Base-by-base conservation (phyloP, 768 basidiomycete genomes). In the Podaxis pistillaris region DNA sequence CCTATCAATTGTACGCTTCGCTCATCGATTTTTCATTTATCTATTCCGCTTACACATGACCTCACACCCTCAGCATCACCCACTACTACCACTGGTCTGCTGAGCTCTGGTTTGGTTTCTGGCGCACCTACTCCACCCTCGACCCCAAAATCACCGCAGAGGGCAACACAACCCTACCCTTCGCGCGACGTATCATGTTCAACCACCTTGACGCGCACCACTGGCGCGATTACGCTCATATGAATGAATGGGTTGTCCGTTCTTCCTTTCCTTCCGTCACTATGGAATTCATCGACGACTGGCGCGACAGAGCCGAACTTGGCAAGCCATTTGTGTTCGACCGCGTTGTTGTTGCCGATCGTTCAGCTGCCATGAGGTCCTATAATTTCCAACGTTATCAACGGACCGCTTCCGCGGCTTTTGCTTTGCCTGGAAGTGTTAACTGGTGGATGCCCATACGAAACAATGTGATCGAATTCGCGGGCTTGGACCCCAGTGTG, bases 71-170 rank as follows among this genome's bases (percentile, higher is more conserved):
- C 52, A 93, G 91, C 75, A 83, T 96, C 60, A 91, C 90, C 1
- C 94, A 96, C 74, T 96, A 96, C 72, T 96, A 94, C 72, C 94
- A 98, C 69, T 95, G 91, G 86, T 86, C 90, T 36, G 94, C 95
- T 3, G 95, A 98, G 70, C 84, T 95, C 19, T 89, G 91, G 77
- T 93, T 93, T 66, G 95, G 95, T 44, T 85, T 96, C 67, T 96
- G 95, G 95, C 84, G 93, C 7, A 87, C 94, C 0, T 96, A 96
- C 72, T 83, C 93, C 37, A 87, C 91, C 1, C 78, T 96, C 11
- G 93, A 95, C 71, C 83, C 84, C 1, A 74, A 73, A 22, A 94
- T 96, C 56, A 74, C 86, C 2, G 66, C 83, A 0, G 75, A 81
- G 50, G 94, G 93, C 7, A 82, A 83, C 52, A 91, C 93, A 0